Evolutionary conservation across 1,139 yeast genomes (phyloP).

Genomic region (Pichia sp.): DNA sequence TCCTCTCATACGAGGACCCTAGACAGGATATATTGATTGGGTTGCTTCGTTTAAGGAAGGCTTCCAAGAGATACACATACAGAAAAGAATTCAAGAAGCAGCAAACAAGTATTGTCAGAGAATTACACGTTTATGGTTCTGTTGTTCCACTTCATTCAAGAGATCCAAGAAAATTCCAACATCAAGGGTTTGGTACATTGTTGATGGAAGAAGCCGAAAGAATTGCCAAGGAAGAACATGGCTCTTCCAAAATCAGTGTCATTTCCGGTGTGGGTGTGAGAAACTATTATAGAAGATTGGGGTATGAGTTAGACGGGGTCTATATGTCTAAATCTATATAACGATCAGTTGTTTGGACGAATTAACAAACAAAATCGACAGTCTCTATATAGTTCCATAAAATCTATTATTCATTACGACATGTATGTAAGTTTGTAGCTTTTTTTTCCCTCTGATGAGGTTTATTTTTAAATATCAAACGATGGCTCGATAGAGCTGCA

Average conservation of each 20-base stretch:
- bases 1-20: conserved; percentile 93
- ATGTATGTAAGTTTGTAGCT: not conserved
- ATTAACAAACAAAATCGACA: not conserved
- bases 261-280: conserved; percentile 98
- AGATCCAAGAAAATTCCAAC: conserved; percentile 97
- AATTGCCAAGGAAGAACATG: conserved; percentile 93
- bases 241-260: conserved; percentile 84
- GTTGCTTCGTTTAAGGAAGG: conserved; percentile 77
- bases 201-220: conserved; percentile 98
- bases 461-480: conserved; percentile 18
- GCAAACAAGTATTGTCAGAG: conserved; percentile 90
- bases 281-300: conserved; percentile 87
- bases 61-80: conserved; percentile 84
- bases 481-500: conserved; percentile 43
- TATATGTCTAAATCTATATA: conserved; percentile 70
- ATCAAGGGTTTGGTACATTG: conserved; percentile 97
- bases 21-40: conserved; percentile 95
- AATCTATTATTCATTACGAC: not conserved
- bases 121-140: conserved; percentile 93
- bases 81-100: conserved; percentile 82
- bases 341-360: not conserved
- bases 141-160: conserved; percentile 97
- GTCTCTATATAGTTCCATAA: not conserved
- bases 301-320: conserved; percentile 92
- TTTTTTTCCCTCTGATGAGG: not conserved